phyloP scores from a whole-genome alignment of 2,329 filamentous ascomycete species.

The Curvularia sp. region DNA sequence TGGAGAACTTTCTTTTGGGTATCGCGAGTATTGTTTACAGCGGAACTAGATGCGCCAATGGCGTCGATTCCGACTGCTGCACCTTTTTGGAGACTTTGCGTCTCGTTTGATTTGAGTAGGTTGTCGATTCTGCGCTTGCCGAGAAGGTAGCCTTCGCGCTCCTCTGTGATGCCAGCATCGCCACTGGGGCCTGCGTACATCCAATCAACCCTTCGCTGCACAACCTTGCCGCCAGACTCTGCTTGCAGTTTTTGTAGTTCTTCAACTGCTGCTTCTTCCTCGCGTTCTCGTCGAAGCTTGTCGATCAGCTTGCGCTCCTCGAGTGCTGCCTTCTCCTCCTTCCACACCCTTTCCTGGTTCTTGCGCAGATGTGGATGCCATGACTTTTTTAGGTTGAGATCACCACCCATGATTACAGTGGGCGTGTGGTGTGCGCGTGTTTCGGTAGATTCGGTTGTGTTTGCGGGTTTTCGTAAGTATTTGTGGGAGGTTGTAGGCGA shows the following conservation, averaged over 20 bases:
- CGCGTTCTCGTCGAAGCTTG: conserved; percentile 88
- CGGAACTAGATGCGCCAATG: conserved; percentile 57
- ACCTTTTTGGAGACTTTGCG: conserved; percentile 75
- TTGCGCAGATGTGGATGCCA: conserved; percentile 88
- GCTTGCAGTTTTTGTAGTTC: conserved; percentile 87
- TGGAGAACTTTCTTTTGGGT: conserved; percentile 85
- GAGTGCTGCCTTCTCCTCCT: conserved; percentile 89
- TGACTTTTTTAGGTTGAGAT: conserved; percentile 90
- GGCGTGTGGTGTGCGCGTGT: neutral
- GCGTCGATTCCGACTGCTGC: conserved; percentile 53
- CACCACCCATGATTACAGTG: conserved; percentile 78
- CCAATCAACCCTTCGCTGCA: conserved; percentile 89
- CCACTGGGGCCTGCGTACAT: conserved; percentile 91
- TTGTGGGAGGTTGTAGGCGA: neutral
- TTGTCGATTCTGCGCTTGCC: conserved; percentile 92
- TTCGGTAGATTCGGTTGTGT: neutral
- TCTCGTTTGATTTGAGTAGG: conserved; percentile 75
- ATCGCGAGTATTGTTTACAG: conserved; percentile 77
- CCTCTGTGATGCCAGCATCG: conserved; percentile 72
- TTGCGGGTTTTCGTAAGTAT: neutral
- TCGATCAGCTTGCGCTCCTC: conserved; percentile 95
- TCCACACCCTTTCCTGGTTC: conserved; percentile 90
- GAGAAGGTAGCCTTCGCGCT: conserved; percentile 90
- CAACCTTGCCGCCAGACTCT: conserved; percentile 79
- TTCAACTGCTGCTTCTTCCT: conserved; percentile 90